Evolutionary conservation across 306 rosid genomes (phyloP), one percentile per base, ranked within the genome.

Genomic region (Alnus rubra): DNA sequence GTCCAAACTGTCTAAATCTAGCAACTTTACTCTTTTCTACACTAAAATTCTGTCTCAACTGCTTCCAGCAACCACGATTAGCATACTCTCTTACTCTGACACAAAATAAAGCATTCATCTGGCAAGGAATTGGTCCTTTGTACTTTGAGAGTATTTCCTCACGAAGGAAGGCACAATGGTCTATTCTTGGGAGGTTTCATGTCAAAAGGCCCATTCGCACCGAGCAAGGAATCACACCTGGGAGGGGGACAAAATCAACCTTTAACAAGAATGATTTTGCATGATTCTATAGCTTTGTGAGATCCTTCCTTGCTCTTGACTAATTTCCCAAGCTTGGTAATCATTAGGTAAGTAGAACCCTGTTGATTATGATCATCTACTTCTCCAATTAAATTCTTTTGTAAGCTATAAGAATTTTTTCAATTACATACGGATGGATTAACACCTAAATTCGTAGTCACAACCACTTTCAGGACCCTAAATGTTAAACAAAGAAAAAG

Each of bases 391-490:
- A 55, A 16, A 55, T 55, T 55, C 19, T 1, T 6, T 55, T 55
- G 23, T 55, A 5, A 18, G 60, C 23, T n/a, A n/a, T 16, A 53
- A 53, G 58, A 55, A 55, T 6, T 16, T 55, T 55, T 6, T 10
- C 60, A 16, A 7, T n/a, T 8, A 55, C 9, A n/a, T 55, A 56
- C 7, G 11, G 51, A 47, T 42, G 11, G 51, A 47, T 42, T 44
- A 31, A 53, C 58, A 10, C 37, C 53, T 56, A 62, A 78, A 64
- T 50, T 55, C 53, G 77, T 53, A 62, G 33, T 23, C 76, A 80
- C 15, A 33, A 53, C 49, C 19, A 72, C 45, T 19, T 56, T 78
- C 6, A 74, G 39, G 53, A 79, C 77, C 70, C 74, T 47, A 31
- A 37, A 19, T 16, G 48, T 42, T 52, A 39, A 48, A 74, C 10